Conservation (phyloP, 2,329 filamentous ascomycete species). For the Colletotrichum euphorbiae region DNA sequence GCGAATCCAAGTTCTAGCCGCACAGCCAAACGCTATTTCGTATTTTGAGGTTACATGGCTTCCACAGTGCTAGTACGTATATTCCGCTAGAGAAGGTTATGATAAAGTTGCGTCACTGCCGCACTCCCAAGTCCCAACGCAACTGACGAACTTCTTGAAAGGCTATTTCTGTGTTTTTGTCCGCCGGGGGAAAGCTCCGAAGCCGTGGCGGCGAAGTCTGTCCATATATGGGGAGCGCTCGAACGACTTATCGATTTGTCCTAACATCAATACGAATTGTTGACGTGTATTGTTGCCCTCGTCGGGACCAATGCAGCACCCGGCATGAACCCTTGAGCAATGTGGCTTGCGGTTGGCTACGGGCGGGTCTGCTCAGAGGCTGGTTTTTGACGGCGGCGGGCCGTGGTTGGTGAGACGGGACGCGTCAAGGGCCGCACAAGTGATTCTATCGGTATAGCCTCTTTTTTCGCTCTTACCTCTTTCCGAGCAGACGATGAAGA, state of each 20-base stretch:
- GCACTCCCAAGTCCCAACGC: not conserved
- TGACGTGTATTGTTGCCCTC: not conserved
- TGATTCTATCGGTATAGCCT: conserved; percentile 16
- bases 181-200: conserved; percentile 1
- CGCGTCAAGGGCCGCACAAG: conserved; percentile 18
- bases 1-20: not conserved
- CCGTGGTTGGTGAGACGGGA: conserved; percentile 30
- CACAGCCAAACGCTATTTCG: not conserved
- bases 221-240: not conserved
- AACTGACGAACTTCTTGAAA: not conserved
- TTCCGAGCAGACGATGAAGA: not conserved
- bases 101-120: conserved; percentile 24
- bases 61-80: not conserved
- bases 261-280: not conserved
- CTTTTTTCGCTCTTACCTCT: not conserved
- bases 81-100: conserved; percentile 4
- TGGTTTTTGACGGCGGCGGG: conserved; percentile 3
- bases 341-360: conserved; percentile 21
- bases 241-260: not conserved
- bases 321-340: conserved; percentile 1
- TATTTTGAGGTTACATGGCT: not conserved
- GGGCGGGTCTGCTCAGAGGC: conserved; percentile 3
- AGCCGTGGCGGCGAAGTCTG: conserved; percentile 6
- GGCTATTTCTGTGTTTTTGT: not conserved
- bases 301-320: not conserved